Conservation (phyloP, 495 filamentous ascomycete species). For the Massariosphaeria phaeospora region DNA sequence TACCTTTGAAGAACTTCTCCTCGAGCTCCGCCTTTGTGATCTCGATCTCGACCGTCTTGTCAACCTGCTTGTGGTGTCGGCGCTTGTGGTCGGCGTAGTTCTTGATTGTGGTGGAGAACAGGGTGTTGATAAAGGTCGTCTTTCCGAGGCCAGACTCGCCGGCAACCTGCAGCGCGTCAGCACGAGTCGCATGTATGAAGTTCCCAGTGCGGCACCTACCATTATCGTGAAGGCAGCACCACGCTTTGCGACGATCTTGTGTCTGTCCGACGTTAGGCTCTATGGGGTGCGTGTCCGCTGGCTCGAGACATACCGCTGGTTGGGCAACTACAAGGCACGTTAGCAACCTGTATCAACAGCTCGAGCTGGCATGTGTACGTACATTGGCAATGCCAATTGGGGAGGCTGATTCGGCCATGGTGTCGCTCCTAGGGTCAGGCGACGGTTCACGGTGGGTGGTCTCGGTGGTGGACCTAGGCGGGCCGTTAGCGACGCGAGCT, state of each 20-base stretch:
- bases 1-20: constrained; percentile 99
- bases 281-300: constrained; percentile 1
- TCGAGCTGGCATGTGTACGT: constrained; percentile 40
- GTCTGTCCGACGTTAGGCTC: constrained; percentile 49
- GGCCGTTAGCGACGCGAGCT: too few relatives aligned
- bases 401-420: constrained; percentile 76
- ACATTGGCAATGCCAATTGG: constrained; percentile 99
- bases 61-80: constrained; percentile 96
- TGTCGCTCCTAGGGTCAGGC: constrained; percentile 27
- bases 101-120: constrained; percentile 99
- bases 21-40: constrained; percentile 99
- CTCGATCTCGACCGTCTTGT: constrained; percentile 99
- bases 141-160: constrained; percentile 98
- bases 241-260: constrained; percentile 99
- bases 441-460: too few relatives aligned
- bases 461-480: too few relatives aligned
- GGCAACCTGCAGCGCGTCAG: constrained; percentile 64
- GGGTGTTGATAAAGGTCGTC: constrained; percentile 99
- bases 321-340: constrained; percentile 60
- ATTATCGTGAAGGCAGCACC: constrained; percentile 99
- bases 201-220: constrained; percentile 50
- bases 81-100: constrained; percentile 99
- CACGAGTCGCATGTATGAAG: neutral
- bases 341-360: constrained; percentile 11
- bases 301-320: constrained; percentile 63